These are phyloP conservation scores for Solanum pimpinellifolium DNA, from an alignment of 257 asterid genomes.

Conservation along the genomic window DNA sequence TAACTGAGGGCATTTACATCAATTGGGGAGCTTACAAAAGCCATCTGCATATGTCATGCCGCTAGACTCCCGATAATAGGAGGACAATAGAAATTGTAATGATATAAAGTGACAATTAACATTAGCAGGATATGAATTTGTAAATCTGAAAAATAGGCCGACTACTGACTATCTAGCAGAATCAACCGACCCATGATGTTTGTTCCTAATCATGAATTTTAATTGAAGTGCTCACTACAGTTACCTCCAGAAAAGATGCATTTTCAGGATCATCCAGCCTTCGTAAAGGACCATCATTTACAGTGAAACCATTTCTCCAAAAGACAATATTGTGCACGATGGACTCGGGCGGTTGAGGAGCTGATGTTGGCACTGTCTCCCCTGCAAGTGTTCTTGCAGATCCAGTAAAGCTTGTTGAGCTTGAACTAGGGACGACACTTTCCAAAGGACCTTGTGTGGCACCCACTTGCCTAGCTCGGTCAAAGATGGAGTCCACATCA, in stretches of 20 bases:
- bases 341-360: constrained; percentile 70
- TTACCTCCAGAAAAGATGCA: constrained; percentile 78
- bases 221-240: background rate
- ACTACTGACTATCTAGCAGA: background rate
- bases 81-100: background rate
- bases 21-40: background rate
- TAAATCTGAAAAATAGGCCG: background rate
- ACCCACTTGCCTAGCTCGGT: constrained; percentile 55
- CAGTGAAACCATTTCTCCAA: constrained; percentile 96
- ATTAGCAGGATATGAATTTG: background rate
- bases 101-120: background rate
- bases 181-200: background rate
- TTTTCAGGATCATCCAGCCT: constrained; percentile 91
- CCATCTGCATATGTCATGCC: background rate
- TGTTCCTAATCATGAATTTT: background rate
- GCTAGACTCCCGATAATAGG: background rate
- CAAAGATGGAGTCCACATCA: constrained; percentile 38
- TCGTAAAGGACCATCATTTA: constrained; percentile 90
- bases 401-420: constrained; percentile 77
- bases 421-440: constrained; percentile 52
- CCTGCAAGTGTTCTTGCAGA: constrained; percentile 78
- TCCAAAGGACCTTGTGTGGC: constrained; percentile 58
- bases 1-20: background rate
- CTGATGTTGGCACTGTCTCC: constrained; percentile 38
- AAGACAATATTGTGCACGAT: constrained; percentile 76